These are phyloP conservation scores for Vitis hybrid DNA, from an alignment of 177 flowering plant genomes.

Conservation along the genomic window DNA sequence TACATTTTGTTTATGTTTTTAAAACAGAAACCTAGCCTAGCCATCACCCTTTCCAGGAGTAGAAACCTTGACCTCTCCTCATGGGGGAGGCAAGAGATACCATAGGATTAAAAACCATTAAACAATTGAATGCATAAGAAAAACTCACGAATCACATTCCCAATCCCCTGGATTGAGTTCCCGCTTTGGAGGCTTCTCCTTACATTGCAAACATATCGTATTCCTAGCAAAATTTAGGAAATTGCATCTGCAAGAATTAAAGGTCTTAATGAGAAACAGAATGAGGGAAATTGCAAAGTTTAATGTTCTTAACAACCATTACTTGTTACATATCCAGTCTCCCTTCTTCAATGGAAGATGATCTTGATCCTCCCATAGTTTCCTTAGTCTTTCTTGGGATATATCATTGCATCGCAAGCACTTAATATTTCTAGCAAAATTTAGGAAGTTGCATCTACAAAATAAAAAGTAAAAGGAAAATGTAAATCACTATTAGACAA, in stretches of 20 bases:
- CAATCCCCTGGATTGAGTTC: constrained; percentile 83
- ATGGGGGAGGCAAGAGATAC: neutral
- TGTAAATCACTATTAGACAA: neutral
- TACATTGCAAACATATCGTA: constrained; percentile 70
- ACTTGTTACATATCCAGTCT: constrained; percentile 91
- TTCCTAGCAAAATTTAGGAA: constrained; percentile 92
- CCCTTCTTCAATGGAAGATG: constrained; percentile 88
- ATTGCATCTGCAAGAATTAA: constrained; percentile 61
- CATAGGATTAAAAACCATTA: neutral
- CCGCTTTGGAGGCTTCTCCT: constrained; percentile 77
- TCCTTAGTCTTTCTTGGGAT: constrained; percentile 47
- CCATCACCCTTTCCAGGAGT: no score
- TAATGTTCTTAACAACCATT: constrained; percentile 12
- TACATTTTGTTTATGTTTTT: neutral
- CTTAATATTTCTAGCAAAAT: constrained; percentile 75
- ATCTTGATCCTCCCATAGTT: constrained; percentile 52
- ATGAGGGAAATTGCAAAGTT: neutral
- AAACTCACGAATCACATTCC: constrained; percentile 94
- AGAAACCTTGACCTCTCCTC: no score
- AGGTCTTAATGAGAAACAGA: constrained; percentile 11
- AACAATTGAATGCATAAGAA: neutral
- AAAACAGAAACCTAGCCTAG: neutral
- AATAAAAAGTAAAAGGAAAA: constrained; percentile 2
- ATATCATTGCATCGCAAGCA: constrained; percentile 72
- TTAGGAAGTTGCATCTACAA: constrained; percentile 76